These are phyloP conservation scores for Strigomonas oncopelti DNA, from an alignment of 208 protist genomes.

Conservation along the genomic window DNA sequence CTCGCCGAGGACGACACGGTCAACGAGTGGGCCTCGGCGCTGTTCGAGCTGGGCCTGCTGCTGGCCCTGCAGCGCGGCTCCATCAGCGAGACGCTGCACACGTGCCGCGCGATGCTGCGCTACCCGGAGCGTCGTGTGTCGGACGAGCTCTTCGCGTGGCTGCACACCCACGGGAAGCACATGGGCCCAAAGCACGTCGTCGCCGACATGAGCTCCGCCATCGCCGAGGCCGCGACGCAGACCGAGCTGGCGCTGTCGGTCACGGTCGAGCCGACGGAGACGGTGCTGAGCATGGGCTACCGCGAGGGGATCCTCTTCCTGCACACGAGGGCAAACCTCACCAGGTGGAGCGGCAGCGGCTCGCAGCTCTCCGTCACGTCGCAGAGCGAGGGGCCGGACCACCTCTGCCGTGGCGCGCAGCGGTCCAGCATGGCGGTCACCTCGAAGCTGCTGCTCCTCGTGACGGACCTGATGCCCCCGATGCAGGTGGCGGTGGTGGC, in stretches of 20 bases:
- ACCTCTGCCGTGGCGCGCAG: slow-evolving; percentile 41
- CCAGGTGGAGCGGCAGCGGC: too few relatives aligned
- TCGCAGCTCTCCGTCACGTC: not conserved
- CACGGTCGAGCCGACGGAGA: not conserved
- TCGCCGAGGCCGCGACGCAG: slow-evolving; percentile 2
- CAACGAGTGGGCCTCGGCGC: slow-evolving; percentile 3
- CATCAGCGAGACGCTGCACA: slow-evolving; percentile 67
- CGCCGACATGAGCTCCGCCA: slow-evolving; percentile 46
- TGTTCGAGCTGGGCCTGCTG: slow-evolving; percentile 68
- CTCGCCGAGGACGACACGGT: too few relatives aligned
- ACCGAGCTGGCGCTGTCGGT: too few relatives aligned
- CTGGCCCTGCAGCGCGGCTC: slow-evolving; percentile 70
- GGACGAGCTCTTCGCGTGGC: slow-evolving; percentile 37
- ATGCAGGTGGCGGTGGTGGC: slow-evolving; percentile 53
- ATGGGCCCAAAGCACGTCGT: slow-evolving; percentile 44
- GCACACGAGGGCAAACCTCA: slow-evolving; percentile 49
- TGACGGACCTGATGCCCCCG: slow-evolving; percentile 69
- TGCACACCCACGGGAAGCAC: slow-evolving; percentile 31
- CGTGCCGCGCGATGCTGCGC: slow-evolving; percentile 60
- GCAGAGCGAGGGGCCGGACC: slow-evolving; percentile 47
- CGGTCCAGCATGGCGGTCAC: slow-evolving; percentile 68
- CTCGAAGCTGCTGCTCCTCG: slow-evolving; percentile 46
- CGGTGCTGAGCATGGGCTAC: slow-evolving; percentile 65
- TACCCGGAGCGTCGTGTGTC: slow-evolving; percentile 30
- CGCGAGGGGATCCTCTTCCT: slow-evolving; percentile 37